A percentile compares a stretch with the other conserved stretches of the same genome.
These are phyloP conservation scores for Fraxinus sp. DNA, from an alignment of 305 asterid species.

Conservation along the genomic window DNA sequence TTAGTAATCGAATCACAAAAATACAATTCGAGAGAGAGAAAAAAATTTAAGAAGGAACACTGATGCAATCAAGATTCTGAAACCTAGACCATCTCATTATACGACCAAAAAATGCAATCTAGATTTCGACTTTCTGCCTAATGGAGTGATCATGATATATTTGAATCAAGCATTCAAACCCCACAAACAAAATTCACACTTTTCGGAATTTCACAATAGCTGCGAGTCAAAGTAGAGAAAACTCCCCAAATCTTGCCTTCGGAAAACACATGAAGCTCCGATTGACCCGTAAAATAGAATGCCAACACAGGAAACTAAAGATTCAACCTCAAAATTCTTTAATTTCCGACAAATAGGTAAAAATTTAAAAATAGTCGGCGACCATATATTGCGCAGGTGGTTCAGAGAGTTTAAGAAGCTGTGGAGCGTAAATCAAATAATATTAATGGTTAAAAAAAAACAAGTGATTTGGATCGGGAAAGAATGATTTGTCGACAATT, in stretches of 20 bases:
- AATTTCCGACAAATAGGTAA: constrained; percentile 17
- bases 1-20: not conserved
- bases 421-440: not conserved
- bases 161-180: not conserved
- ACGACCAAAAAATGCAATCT: not conserved
- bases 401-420: constrained; percentile 12
- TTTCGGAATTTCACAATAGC: not conserved
- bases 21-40: not conserved
- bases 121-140: not conserved
- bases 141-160: not conserved
- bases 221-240: not conserved
- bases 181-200: not conserved
- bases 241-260: constrained; percentile 25
- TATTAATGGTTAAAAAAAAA: not conserved
- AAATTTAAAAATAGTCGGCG: not conserved
- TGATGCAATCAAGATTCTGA: not conserved
- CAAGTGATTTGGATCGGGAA: constrained; percentile 24
- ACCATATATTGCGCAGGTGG: not conserved
- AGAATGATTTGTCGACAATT: constrained; percentile 10
- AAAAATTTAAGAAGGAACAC: not conserved
- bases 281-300: constrained; percentile 20
- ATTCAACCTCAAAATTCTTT: constrained; percentile 11
- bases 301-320: constrained; percentile 10
- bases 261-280: constrained; percentile 3
- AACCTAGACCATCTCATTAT: not conserved